phyloP scores from a whole-genome alignment of 2,329 filamentous ascomycete genomes.

The Aureobasidium uvarum region DNA sequence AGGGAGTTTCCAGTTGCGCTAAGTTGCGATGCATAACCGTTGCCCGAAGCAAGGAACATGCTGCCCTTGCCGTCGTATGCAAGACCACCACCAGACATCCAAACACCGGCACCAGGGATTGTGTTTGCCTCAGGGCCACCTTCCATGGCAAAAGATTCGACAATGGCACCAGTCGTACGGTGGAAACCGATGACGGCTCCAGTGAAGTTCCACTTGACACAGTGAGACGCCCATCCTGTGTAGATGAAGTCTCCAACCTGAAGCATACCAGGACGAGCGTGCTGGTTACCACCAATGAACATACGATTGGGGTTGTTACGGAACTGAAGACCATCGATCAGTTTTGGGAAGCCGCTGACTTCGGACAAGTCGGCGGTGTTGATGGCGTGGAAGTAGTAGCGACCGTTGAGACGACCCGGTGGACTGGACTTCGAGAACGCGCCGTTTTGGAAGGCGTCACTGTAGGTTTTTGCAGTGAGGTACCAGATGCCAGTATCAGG shows the following conservation, averaged over 20 bases:
- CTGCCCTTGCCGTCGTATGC: slow-evolving; percentile 49
- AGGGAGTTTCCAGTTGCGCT: slow-evolving; percentile 39
- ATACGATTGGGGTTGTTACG: slow-evolving; percentile 49
- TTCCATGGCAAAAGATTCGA: slow-evolving; percentile 48
- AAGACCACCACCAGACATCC: slow-evolving; percentile 53
- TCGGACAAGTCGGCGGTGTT: slow-evolving; percentile 48
- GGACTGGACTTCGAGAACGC: slow-evolving; percentile 31
- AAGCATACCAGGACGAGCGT: slow-evolving; percentile 49
- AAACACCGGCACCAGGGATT: slow-evolving; percentile 47
- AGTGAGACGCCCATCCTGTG: slow-evolving; percentile 53
- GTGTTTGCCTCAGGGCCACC: slow-evolving; percentile 44
- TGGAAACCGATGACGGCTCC: slow-evolving; percentile 52
- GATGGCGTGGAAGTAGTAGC: slow-evolving; percentile 50
- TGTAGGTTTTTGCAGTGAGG: slow-evolving; percentile 52
- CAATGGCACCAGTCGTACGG: slow-evolving; percentile 46
- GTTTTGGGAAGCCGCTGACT: slow-evolving; percentile 41
- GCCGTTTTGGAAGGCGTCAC: slow-evolving; percentile 39
- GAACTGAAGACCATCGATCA: slow-evolving; percentile 46
- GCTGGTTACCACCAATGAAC: slow-evolving; percentile 51
- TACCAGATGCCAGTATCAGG: slow-evolving; percentile 52
- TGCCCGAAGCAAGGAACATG: slow-evolving; percentile 51
- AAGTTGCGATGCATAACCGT: slow-evolving; percentile 52
- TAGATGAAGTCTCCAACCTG: slow-evolving; percentile 51
- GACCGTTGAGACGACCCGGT: slow-evolving; percentile 45
- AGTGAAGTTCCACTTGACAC: slow-evolving; percentile 53